Evolutionary conservation across 75 land plant species (phyloP).

Genomic region (Pseudotsuga menziesii): DNA sequence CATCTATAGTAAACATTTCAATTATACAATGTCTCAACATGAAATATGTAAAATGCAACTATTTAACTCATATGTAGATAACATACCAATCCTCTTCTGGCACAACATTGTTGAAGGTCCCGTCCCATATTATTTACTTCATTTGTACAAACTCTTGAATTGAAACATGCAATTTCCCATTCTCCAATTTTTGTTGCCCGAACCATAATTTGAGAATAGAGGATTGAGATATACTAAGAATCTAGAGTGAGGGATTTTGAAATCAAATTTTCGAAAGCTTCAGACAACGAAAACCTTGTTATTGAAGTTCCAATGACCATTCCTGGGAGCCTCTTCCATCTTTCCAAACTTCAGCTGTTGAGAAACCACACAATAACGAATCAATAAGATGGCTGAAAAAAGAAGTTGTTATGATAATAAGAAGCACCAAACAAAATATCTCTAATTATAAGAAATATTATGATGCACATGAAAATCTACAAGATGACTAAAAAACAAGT

Average conservation of each 20-base stretch:
- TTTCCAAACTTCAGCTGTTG: neutral
- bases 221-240: neutral
- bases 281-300: slow-evolving; percentile 46
- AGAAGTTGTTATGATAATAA: no score
- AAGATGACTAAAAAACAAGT: no score
- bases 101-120: slow-evolving; percentile 20
- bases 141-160: slow-evolving; percentile 17
- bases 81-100: slow-evolving; percentile 33
- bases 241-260: no score
- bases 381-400: no score
- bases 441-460: no score
- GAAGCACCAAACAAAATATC: no score
- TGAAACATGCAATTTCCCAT: slow-evolving; percentile 75
- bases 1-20: no score
- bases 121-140: slow-evolving; percentile 14
- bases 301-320: slow-evolving; percentile 86
- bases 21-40: no score
- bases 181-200: slow-evolving; percentile 32
- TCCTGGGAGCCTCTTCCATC: slow-evolving; percentile 21
- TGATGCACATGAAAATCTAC: no score
- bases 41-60: no score
- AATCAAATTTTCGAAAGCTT: neutral
- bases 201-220: slow-evolving; percentile 41
- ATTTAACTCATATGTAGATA: neutral
- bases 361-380: no score